phyloP scores from a whole-genome alignment of 495 filamentous ascomycete genomes.

The Penicillium coffeae region DNA sequence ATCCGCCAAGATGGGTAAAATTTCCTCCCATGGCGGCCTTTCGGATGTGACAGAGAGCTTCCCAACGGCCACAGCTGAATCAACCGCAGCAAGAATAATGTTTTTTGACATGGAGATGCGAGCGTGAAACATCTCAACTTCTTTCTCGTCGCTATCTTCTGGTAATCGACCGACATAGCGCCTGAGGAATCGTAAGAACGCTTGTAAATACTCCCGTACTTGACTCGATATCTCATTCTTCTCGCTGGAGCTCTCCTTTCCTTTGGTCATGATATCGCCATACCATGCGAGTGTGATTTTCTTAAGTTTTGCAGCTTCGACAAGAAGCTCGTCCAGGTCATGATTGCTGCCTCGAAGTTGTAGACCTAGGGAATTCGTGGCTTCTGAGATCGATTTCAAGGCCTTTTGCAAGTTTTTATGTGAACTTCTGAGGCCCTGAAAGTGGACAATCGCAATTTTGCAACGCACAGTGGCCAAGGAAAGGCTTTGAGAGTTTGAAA shows the following conservation, averaged over 20 bases:
- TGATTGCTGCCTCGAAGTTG: constrained; percentile 57
- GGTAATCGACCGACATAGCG: constrained; percentile 41
- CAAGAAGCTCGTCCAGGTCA: constrained; percentile 68
- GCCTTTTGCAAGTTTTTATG: constrained; percentile 17
- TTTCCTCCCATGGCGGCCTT: constrained; percentile 37
- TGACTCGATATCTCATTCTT: constrained; percentile 19
- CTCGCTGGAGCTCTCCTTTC: constrained; percentile 9
- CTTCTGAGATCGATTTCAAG: constrained; percentile 27
- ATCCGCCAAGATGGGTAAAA: constrained; percentile 35
- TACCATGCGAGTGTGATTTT: constrained; percentile 56
- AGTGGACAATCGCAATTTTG: constrained; percentile 39
- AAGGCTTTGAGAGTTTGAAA: constrained; percentile 34
- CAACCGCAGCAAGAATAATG: constrained; percentile 39
- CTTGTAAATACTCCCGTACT: constrained; percentile 37
- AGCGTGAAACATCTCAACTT: constrained; percentile 28
- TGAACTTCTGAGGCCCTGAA: constrained; percentile 33
- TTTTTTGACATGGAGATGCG: constrained; percentile 30
- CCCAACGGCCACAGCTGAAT: constrained; percentile 40
- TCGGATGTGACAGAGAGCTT: constrained; percentile 39
- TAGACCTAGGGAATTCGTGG: constrained; percentile 50
- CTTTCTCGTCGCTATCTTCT: constrained; percentile 28
- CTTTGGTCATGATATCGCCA: constrained; percentile 34
- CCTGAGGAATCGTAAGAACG: constrained; percentile 41
- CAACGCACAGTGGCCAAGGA: constrained; percentile 37
- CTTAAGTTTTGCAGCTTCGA: constrained; percentile 59